Evolutionary conservation across 1,139 yeast species (phyloP).

Genomic region (Blastobotrys arbuscula): DNA sequence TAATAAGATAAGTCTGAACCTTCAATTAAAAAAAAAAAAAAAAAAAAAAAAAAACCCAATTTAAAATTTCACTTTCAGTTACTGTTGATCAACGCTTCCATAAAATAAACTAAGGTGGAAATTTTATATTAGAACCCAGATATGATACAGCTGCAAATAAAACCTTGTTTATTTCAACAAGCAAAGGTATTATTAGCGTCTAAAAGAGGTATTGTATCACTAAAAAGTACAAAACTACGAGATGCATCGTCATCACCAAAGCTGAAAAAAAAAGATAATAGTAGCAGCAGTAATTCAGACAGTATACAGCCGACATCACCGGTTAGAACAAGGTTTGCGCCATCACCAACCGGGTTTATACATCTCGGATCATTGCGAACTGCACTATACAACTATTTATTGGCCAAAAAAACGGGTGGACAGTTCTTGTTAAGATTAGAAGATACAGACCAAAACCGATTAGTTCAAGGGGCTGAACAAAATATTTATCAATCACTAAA

Average conservation of each 20-base stretch:
- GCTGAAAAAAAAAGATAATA: neutral
- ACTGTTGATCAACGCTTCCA: too few relatives aligned
- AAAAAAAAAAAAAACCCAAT: too few relatives aligned
- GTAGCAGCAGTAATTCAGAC: too few relatives aligned
- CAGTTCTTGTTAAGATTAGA: conserved; percentile 76
- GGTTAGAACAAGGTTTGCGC: conserved; percentile 90
- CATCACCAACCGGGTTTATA: conserved; percentile 92
- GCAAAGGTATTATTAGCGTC: too few relatives aligned
- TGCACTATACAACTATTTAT: conserved; percentile 79
- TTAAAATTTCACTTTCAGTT: too few relatives aligned
- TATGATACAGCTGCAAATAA: too few relatives aligned
- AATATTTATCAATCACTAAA: conserved; percentile 67
- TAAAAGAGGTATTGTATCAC: neutral
- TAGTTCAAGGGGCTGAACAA: conserved; percentile 75
- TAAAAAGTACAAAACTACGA: conserved; percentile 11
- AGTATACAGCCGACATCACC: conserved; percentile 36
- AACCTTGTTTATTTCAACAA: too few relatives aligned
- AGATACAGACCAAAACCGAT: conserved; percentile 80
- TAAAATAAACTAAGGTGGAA: too few relatives aligned
- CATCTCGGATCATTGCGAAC: conserved; percentile 93
- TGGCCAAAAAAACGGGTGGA: conserved; percentile 78
- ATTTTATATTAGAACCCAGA: too few relatives aligned
- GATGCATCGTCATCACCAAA: neutral
- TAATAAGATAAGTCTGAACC: too few relatives aligned
- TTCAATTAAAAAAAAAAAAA: too few relatives aligned